These are phyloP conservation scores for Fimicolochytrium jonesii DNA, from an alignment of 192 early-diverging fungal genomes.

Conservation along the genomic window DNA sequence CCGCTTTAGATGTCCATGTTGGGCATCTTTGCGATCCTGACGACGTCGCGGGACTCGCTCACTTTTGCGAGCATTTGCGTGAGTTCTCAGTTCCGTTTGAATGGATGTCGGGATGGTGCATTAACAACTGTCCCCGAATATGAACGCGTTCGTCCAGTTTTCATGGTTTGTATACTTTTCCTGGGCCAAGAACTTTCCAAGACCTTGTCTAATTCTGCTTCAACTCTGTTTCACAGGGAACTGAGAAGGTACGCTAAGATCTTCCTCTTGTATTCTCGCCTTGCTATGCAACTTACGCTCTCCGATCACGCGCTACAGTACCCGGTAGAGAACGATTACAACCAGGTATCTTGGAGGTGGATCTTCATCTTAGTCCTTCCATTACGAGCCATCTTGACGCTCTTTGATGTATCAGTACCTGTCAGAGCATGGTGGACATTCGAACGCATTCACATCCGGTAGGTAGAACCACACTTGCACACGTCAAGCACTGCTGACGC, in stretches of 20 bases:
- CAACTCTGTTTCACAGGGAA: slow-evolving; percentile 20
- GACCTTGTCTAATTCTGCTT: no score
- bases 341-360: slow-evolving; percentile 3
- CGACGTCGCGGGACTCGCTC: slow-evolving; percentile 74
- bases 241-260: slow-evolving; percentile 29
- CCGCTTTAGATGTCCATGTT: slow-evolving; percentile 78
- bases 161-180: background rate
- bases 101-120: background rate
- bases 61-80: slow-evolving; percentile 75
- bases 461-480: no score
- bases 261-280: background rate
- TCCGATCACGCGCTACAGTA: slow-evolving; percentile 47
- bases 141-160: background rate
- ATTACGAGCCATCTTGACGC: background rate
- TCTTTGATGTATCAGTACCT: slow-evolving; percentile 47
- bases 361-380: background rate
- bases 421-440: slow-evolving; percentile 68
- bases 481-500: no score
- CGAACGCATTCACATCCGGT: slow-evolving; percentile 73
- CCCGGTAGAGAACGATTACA: slow-evolving; percentile 80
- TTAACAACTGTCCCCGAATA: background rate
- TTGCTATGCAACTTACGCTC: background rate
- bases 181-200: background rate
- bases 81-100: no score
- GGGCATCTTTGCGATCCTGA: slow-evolving; percentile 74